phyloP scores from a whole-genome alignment of 768 basidiomycete species.

The Boletus patriciae region DNA sequence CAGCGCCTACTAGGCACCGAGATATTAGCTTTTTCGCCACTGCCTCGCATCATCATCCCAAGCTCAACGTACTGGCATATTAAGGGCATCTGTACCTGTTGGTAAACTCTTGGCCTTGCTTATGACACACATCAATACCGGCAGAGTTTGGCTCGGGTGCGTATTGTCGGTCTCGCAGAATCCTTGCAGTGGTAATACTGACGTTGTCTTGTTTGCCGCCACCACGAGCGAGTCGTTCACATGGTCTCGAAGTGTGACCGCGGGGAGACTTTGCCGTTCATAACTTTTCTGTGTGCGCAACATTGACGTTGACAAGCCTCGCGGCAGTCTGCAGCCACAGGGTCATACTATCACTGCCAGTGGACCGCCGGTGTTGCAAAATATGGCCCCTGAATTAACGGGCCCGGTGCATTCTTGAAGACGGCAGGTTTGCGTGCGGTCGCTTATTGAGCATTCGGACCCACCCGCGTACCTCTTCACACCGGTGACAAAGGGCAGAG shows the following conservation, averaged over 20 bases:
- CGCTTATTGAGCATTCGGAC: background rate
- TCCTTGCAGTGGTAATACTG: background rate
- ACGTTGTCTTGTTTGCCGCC: background rate
- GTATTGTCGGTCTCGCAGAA: background rate
- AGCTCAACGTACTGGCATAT: conserved; percentile 1
- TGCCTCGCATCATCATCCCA: background rate
- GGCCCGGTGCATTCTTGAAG: background rate
- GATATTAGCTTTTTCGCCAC: background rate
- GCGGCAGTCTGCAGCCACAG: background rate
- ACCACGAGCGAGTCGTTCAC: background rate
- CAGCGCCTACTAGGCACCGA: conserved; percentile 15
- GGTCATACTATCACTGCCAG: no score
- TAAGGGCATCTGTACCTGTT: background rate
- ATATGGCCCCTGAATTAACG: background rate
- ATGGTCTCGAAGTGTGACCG: background rate
- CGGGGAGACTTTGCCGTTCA: conserved; percentile 7
- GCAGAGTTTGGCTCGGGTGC: no score
- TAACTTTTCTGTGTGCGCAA: background rate
- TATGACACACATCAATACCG: background rate
- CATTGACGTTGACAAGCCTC: background rate
- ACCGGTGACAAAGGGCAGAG: background rate
- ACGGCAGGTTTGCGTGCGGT: background rate
- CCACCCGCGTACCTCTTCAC: no score
- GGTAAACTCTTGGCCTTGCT: background rate
- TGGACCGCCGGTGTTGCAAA: no score